Percentiles rank a stretch among this genome's conserved stretches.
Evolutionary conservation across 2,329 filamentous ascomycete species (phyloP).

Genomic region (Conoideocrella luteorostrata): DNA sequence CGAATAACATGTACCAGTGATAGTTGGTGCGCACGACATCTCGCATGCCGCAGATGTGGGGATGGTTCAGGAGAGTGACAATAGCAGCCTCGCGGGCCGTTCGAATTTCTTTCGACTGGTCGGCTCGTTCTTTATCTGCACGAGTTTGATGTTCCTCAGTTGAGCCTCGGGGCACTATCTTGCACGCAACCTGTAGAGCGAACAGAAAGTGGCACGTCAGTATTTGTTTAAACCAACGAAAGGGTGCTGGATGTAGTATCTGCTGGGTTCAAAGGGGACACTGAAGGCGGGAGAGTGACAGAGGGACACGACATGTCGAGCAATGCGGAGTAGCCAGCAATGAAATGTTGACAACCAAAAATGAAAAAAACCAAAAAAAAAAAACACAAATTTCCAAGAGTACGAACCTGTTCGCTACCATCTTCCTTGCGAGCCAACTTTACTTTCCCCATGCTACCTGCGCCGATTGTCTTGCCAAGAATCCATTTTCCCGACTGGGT

Average conservation of each 20-base stretch:
- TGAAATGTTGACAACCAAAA: no score
- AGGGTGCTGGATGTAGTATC: no score
- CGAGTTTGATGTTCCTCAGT: slow-evolving; percentile 71
- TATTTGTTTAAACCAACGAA: no score
- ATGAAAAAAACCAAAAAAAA: background rate
- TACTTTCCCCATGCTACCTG: slow-evolving; percentile 98
- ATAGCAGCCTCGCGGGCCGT: slow-evolving; percentile 95
- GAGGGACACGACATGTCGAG: no score
- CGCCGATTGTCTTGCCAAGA: slow-evolving; percentile 92
- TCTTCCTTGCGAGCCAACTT: slow-evolving; percentile 90
- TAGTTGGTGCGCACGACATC: slow-evolving; percentile 95
- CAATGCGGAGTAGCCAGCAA: no score
- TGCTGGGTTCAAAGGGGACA: no score
- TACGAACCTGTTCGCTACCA: slow-evolving; percentile 77
- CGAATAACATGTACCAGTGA: slow-evolving; percentile 99
- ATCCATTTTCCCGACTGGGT: slow-evolving; percentile 90
- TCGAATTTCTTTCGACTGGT: slow-evolving; percentile 92
- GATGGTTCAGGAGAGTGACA: slow-evolving; percentile 87
- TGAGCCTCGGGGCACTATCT: slow-evolving; percentile 89
- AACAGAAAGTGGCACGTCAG: no score
- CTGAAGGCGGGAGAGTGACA: background rate
- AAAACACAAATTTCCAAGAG: background rate
- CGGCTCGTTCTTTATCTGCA: slow-evolving; percentile 77
- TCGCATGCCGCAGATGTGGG: slow-evolving; percentile 91
- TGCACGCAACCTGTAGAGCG: slow-evolving; percentile 67